These are phyloP conservation scores for Leucoagaricus sp. DNA, from an alignment of 1,284 basidiomycete species.

Conservation along the genomic window DNA sequence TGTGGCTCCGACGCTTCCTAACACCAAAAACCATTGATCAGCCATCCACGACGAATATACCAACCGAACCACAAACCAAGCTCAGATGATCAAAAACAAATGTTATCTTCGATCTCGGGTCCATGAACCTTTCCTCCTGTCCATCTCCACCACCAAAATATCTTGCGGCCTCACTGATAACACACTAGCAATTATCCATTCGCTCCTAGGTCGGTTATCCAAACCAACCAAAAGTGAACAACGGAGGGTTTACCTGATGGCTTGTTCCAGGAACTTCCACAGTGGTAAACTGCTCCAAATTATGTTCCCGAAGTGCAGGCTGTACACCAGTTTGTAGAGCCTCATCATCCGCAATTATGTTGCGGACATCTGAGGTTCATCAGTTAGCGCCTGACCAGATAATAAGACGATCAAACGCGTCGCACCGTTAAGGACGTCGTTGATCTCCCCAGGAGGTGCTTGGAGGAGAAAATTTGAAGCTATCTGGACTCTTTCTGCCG, in stretches of 20 bases:
- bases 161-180: slow-evolving; percentile 72
- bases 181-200: slow-evolving; percentile 48
- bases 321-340: slow-evolving; percentile 75
- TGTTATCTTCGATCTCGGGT: slow-evolving; percentile 74
- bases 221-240: slow-evolving; percentile 20
- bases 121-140: slow-evolving; percentile 72
- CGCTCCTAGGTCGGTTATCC: slow-evolving; percentile 21
- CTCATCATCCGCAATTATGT: slow-evolving; percentile 85
- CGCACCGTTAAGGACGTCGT: slow-evolving; percentile 88
- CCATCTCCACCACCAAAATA: slow-evolving; percentile 39
- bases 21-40: slow-evolving; percentile 13
- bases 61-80: slow-evolving; percentile 56
- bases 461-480: slow-evolving; percentile 84
- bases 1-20: slow-evolving; percentile 80
- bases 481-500: slow-evolving; percentile 62
- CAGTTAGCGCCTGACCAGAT: slow-evolving; percentile 6
- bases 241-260: slow-evolving; percentile 57
- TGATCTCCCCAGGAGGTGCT: slow-evolving; percentile 93
- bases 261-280: slow-evolving; percentile 77
- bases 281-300: slow-evolving; percentile 81
- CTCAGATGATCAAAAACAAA: slow-evolving; percentile 84
- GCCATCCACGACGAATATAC: slow-evolving; percentile 6
- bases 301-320: slow-evolving; percentile 81
- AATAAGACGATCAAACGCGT: slow-evolving; percentile 12
- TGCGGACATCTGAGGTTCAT: slow-evolving; percentile 70